Conservation (phyloP, 495 filamentous ascomycete genomes). For the Staphylotrichum longicolle region DNA sequence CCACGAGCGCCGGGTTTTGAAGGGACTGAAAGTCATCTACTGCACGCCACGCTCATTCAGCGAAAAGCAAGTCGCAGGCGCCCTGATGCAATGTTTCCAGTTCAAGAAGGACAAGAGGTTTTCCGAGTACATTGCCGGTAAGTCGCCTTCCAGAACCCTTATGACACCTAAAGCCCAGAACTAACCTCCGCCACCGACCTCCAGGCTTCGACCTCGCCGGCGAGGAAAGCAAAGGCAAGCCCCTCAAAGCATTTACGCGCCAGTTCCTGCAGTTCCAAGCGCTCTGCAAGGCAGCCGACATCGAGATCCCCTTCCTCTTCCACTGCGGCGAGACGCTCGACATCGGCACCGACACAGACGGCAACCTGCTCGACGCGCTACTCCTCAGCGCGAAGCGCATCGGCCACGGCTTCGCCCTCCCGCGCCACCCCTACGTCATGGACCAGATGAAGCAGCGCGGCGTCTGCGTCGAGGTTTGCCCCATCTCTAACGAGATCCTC, state of each 20-base stretch:
- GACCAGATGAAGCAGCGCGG: constrained; percentile 76
- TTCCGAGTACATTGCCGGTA: constrained; percentile 65
- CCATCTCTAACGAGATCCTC: constrained; percentile 81
- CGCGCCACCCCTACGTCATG: constrained; percentile 80
- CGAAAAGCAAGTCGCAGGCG: constrained; percentile 57
- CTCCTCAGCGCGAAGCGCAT: constrained; percentile 81
- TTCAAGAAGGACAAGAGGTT: constrained; percentile 72
- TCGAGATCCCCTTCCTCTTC: constrained; percentile 93
- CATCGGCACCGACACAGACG: constrained; percentile 68
- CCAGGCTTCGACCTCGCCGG: constrained; percentile 84
- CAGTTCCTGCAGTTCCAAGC: constrained; percentile 82
- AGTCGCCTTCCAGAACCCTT: no score
- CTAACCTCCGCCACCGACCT: neutral
- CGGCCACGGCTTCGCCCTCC: constrained; percentile 87
- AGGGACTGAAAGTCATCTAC: constrained; percentile 53
- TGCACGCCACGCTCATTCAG: constrained; percentile 56
- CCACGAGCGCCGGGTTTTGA: constrained; percentile 31
- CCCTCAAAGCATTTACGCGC: constrained; percentile 69
- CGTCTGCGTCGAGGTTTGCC: constrained; percentile 85
- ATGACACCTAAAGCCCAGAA: no score
- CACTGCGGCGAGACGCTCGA: constrained; percentile 90
- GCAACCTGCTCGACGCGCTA: constrained; percentile 86
- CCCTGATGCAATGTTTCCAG: constrained; percentile 73
- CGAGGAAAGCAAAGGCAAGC: constrained; percentile 70
- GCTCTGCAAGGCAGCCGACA: constrained; percentile 59